Evolutionary conservation across 2,329 filamentous ascomycete genomes (phyloP), one percentile per base, ranked within the genome.

Genomic region (Ascochyta rabiei): DNA sequence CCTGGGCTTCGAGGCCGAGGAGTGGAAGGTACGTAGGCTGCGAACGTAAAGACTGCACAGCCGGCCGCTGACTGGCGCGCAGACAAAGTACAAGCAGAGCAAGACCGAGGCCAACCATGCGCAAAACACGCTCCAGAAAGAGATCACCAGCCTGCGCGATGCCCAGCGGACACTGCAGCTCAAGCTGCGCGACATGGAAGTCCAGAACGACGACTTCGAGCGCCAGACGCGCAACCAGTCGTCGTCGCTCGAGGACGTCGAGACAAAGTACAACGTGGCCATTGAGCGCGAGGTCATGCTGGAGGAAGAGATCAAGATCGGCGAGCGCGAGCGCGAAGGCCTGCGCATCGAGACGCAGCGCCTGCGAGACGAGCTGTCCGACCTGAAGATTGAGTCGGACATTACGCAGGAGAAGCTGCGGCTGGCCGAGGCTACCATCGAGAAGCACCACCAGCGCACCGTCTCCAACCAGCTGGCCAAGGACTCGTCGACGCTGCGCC

Each of bases 141-240:
- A 99, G 76, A 93, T 99, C 68, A 99, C 95, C 6, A 89, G 85
- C 8, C 82, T 99, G 67, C 89, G 95, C 70, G 93, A 99, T 63
- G 76, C 86, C 43, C 96, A 92, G 75, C 84, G 95, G 62, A 87
- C 88, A 3, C 78, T 97, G 57, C 89, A 95, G 68, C 81, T 96
- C 60, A 90, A 85, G 76, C 80, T 99, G 53, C 88, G 95, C 64
- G 95, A 99, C 75, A 96, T 93, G 66, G 95, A 99, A 77, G 95
- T 99, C 50, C 91, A 90, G 73, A 99, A 98, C 78, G 95, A 99
- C 81, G 95, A 99, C 76, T 97, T 93, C 73, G 95, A 99, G 80
- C 88, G 92, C 63, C 93, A 98, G 79, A 93, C 95, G 64, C 88
- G 95, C 66, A 95, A 97, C 76, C 97, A 93, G 24, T 93, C 91